Conservation (phyloP, 2,329 filamentous ascomycete species). For the Bipolaris bicolor region DNA sequence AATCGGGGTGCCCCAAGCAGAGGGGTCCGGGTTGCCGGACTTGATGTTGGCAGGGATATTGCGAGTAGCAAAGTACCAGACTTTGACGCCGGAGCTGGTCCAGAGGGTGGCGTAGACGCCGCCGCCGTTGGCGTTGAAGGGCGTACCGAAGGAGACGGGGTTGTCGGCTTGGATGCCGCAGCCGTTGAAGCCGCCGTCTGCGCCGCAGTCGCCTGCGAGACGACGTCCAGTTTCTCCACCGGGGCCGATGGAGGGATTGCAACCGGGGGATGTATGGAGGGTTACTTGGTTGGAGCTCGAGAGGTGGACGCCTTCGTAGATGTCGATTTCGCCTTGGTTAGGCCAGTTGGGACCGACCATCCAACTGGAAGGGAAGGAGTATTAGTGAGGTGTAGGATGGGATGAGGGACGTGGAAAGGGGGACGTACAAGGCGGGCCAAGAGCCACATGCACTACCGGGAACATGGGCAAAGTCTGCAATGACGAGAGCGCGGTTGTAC, state of each 20-base stretch:
- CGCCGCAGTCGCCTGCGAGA: constrained; percentile 46
- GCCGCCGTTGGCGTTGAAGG: constrained; percentile 51
- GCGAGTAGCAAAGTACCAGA: constrained; percentile 55
- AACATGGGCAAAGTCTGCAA: constrained; percentile 50
- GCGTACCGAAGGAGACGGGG: constrained; percentile 44
- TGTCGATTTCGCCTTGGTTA: constrained; percentile 47
- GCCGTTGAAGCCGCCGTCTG: constrained; percentile 42
- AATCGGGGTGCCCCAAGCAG: constrained; percentile 51
- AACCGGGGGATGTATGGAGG: constrained; percentile 47
- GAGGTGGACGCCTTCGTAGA: constrained; percentile 48
- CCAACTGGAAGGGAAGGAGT: constrained; percentile 32
- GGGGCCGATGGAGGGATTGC: constrained; percentile 38
- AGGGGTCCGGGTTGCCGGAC: constrained; percentile 49
- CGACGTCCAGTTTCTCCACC: constrained; percentile 42
- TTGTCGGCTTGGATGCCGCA: constrained; percentile 39
- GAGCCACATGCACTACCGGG: constrained; percentile 47
- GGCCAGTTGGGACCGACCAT: constrained; percentile 51
- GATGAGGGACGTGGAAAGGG: not conserved
- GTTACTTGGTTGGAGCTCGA: constrained; percentile 47
- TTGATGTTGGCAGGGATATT: constrained; percentile 53
- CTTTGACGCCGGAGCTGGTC: constrained; percentile 51
- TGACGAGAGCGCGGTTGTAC: constrained; percentile 48
- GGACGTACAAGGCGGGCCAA: constrained; percentile 48
- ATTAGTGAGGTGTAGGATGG: constrained; percentile 10
- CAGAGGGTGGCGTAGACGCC: constrained; percentile 54